Evolutionary conservation across 2,329 filamentous ascomycete species (phyloP), one percentile per base, ranked within the genome.

Genomic region (Thermoascus crustaceus): DNA sequence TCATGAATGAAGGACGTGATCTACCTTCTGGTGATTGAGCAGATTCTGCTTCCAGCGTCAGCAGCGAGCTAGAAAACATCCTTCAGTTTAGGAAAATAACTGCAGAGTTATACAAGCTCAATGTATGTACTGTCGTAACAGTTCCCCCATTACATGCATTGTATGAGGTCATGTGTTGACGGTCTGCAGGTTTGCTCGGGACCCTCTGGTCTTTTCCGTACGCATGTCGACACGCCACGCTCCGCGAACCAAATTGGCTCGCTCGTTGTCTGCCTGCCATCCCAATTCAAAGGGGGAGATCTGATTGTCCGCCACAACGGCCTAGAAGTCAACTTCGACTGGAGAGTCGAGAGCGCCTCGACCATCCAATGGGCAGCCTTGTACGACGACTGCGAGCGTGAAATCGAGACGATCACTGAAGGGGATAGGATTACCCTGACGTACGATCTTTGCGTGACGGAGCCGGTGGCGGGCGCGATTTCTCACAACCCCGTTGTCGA

Each of bases 101-200:
- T 3, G 72, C 72, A 0, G 72, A 78, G 52, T 53, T 78, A 2
- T 76, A 75, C 48, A 76, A 76, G 41, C 51, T 78, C 11, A 77
- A 78, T 44, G 67, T 73, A 34, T 29, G 50, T 43, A 4, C 5
- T 25, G 9, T 18, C 13, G 17, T 5, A 30, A 7, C 20, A 23
- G 7, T 10, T 17, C 24, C 22, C 10, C 5, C 3, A 18, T 33
- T 13, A 29, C 5, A 29, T n/a, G n/a, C n/a, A 16, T 23, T 35
- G 10, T n/a, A 10, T 14, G n/a, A 2, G n/a, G 13, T 13, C 8
- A 3, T 33, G 25, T 29, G 19, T 34, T 32, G 13, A 35, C 11
- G 26, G 23, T 18, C 20, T 8, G 8, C 37, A 75, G 69, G 48
- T 73, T 2, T 76, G 76, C 42, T 66, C 64, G 0, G 66, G 58